Evolutionary conservation across 352 stramenopile species (phyloP).

Genomic region (Phytophthora podocarpi): DNA sequence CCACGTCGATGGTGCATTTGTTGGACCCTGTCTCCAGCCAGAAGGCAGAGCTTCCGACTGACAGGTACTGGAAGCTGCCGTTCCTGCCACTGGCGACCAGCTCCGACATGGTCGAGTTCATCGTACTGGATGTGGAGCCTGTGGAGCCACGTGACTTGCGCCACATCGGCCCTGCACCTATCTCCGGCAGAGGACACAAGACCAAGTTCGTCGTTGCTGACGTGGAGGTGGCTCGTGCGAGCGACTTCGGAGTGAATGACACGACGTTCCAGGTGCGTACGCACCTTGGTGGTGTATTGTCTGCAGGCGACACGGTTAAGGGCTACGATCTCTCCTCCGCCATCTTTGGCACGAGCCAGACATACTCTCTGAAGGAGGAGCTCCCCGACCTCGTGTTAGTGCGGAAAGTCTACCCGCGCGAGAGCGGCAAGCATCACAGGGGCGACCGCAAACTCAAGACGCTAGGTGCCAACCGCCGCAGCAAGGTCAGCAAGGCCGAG

Average conservation of each 20-base stretch:
- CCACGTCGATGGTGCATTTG: conserved; percentile 67
- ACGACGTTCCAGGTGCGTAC: conserved; percentile 69
- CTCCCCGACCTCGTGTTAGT: conserved; percentile 81
- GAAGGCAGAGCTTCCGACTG: conserved; percentile 54
- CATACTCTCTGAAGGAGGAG: conserved; percentile 53
- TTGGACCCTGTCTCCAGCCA: conserved; percentile 64
- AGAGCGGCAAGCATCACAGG: conserved; percentile 47
- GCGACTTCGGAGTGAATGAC: conserved; percentile 85
- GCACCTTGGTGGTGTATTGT: conserved; percentile 63
- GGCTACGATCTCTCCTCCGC: conserved; percentile 71
- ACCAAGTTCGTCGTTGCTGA: conserved; percentile 59
- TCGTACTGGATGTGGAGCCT: conserved; percentile 74
- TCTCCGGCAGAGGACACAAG: conserved; percentile 8
- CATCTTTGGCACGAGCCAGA: conserved; percentile 57
- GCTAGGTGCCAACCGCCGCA: conserved; percentile 36
- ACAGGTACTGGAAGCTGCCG: conserved; percentile 78
- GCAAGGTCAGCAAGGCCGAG: conserved; percentile 64
- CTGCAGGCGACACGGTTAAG: conserved; percentile 70
- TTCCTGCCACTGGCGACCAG: conserved; percentile 68
- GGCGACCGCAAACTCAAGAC: conserved; percentile 52
- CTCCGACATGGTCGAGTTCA: conserved; percentile 65
- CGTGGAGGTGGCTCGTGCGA: conserved; percentile 68
- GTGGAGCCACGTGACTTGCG: conserved; percentile 37
- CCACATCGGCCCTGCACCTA: conserved; percentile 8
- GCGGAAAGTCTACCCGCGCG: conserved; percentile 65